Evolutionary conservation across 352 stramenopile genomes (phyloP).

Genomic region (Phytopythium boreale): DNA sequence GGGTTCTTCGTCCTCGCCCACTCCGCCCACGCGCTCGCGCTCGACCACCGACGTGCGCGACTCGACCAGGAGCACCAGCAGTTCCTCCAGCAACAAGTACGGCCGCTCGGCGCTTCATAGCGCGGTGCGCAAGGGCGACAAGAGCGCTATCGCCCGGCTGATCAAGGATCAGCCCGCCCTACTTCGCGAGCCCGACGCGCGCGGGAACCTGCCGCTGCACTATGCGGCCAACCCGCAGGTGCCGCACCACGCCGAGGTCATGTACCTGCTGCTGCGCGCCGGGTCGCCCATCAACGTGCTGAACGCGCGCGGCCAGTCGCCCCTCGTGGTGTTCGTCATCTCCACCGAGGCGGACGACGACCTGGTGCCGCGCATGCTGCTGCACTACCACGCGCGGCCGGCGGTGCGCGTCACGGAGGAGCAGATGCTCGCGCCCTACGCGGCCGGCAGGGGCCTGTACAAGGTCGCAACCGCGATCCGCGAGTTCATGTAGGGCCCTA

Average conservation of each 20-base stretch:
- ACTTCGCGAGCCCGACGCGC: conserved; percentile 31
- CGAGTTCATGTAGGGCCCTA: conserved; percentile 42
- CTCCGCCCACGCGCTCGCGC: not conserved
- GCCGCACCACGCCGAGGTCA: conserved; percentile 26
- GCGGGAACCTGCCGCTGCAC: conserved; percentile 59
- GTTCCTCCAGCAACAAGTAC: conserved; percentile 30
- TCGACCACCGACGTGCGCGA: conserved; percentile 4
- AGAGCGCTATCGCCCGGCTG: conserved; percentile 26
- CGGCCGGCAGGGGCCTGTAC: conserved; percentile 29
- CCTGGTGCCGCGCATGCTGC: conserved; percentile 38
- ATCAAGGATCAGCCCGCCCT: conserved; percentile 34
- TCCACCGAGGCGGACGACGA: conserved; percentile 50
- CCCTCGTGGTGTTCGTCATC: conserved; percentile 53
- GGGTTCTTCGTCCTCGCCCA: not conserved
- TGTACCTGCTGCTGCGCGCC: conserved; percentile 47
- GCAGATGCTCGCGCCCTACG: conserved; percentile 45
- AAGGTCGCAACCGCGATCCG: conserved; percentile 42
- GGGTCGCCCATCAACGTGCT: conserved; percentile 45
- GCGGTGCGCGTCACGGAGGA: conserved; percentile 43
- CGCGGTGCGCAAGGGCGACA: conserved; percentile 49
- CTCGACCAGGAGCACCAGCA: not conserved
- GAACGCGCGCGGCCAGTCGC: conserved; percentile 50
- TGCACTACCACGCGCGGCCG: conserved; percentile 49
- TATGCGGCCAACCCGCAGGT: conserved; percentile 45
- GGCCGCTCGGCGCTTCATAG: conserved; percentile 42